Percentiles rank a stretch among this genome's conserved stretches.
phyloP scores from a whole-genome alignment of 2,329 filamentous ascomycete genomes.

The Colletotrichum tabaci region DNA sequence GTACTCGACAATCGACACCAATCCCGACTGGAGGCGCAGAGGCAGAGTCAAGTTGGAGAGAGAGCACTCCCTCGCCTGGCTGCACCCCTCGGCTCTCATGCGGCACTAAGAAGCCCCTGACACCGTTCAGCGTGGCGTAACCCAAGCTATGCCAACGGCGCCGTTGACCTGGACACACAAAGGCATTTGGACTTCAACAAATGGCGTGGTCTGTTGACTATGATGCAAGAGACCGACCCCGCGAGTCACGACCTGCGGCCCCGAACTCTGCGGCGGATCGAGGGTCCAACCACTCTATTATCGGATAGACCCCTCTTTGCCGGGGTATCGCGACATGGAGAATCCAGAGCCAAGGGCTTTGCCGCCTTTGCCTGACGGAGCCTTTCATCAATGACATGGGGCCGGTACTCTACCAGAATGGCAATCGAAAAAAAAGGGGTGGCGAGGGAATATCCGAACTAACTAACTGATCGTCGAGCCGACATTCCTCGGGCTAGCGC shows the following conservation, averaged over 20 bases:
- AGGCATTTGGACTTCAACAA: neutral
- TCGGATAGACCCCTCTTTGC: slow-evolving; percentile 28
- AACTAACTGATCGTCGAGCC: slow-evolving; percentile 38
- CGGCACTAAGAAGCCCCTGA: slow-evolving; percentile 8
- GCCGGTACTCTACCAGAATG: slow-evolving; percentile 10
- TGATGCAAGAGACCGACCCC: slow-evolving; percentile 40
- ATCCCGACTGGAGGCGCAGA: neutral
- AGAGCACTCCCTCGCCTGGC: neutral
- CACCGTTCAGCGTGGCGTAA: slow-evolving; percentile 22
- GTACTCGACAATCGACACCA: neutral
- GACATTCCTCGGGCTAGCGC: slow-evolving; percentile 31
- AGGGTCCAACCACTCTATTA: slow-evolving; percentile 39
- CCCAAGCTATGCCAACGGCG: slow-evolving; percentile 8
- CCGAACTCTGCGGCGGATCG: slow-evolving; percentile 34
- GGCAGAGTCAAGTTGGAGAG: neutral
- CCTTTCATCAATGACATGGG: slow-evolving; percentile 21
- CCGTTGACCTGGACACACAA: slow-evolving; percentile 25
- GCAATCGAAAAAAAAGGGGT: slow-evolving; percentile 32
- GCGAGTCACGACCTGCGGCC: slow-evolving; percentile 40
- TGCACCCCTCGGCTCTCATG: neutral
- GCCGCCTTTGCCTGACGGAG: slow-evolving; percentile 39
- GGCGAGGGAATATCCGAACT: slow-evolving; percentile 38
- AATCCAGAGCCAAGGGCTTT: slow-evolving; percentile 34
- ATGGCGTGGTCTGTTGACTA: slow-evolving; percentile 13
- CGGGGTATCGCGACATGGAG: slow-evolving; percentile 26